Conservation (phyloP, 192 early-diverging fungal genomes). For the Piromyces finnis region DNA sequence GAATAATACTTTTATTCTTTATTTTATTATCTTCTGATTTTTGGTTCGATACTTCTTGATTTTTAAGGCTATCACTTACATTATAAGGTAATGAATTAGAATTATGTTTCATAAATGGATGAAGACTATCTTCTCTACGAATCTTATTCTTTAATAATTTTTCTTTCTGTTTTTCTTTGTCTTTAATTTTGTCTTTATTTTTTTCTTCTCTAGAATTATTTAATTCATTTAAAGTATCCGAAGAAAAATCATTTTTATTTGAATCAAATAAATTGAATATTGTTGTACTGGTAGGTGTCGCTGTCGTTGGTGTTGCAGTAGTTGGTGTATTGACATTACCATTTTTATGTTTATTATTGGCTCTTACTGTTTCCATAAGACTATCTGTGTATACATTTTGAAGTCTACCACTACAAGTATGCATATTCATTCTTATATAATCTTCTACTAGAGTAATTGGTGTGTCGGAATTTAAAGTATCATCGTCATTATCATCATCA, state of each 20-base stretch:
- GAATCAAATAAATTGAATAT: not conserved
- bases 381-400: not conserved
- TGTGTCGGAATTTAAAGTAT: not conserved
- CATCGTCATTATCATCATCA: not conserved
- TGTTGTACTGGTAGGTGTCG: too few species aligned
- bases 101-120: too few species aligned
- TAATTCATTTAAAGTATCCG: not conserved
- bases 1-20: too few species aligned
- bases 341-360: not conserved
- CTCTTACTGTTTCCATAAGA: not conserved
- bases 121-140: too few species aligned
- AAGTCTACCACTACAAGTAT: not conserved
- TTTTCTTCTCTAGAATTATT: not conserved
- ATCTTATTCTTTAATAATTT: not conserved
- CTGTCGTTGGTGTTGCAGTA: not conserved
- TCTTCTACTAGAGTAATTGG: not conserved
- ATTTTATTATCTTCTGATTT: too few species aligned
- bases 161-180: not conserved
- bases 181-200: not conserved
- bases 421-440: not conserved
- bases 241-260: not conserved
- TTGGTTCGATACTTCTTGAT: too few species aligned
- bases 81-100: too few species aligned
- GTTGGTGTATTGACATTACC: not conserved
- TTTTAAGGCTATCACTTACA: too few species aligned